phyloP scores from a whole-genome alignment of 2,329 filamentous ascomycete species.

The Teratosphaeria epicoccoides region DNA sequence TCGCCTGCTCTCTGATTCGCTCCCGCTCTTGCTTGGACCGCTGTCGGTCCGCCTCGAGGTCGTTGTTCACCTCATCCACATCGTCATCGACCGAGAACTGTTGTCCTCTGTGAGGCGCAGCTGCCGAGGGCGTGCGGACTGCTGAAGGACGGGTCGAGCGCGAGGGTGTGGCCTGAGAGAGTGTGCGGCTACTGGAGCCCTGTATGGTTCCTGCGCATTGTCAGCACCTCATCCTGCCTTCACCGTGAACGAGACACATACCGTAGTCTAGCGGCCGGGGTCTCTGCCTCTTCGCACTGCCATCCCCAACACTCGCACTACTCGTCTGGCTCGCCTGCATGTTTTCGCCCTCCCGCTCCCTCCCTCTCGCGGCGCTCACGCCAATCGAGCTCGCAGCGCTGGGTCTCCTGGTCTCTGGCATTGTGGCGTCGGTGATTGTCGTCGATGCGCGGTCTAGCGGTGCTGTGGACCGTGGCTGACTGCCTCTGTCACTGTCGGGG shows the following conservation, averaged over 20 bases:
- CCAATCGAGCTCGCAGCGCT: constrained; percentile 7
- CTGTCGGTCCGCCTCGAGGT: constrained; percentile 39
- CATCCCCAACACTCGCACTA: constrained; percentile 8
- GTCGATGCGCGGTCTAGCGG: background rate
- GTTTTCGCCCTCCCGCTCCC: constrained; percentile 8
- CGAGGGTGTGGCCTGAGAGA: background rate
- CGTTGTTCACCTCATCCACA: constrained; percentile 64
- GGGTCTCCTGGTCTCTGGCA: constrained; percentile 7
- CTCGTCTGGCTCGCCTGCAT: constrained; percentile 21
- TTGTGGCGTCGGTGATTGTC: background rate
- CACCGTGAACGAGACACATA: no score
- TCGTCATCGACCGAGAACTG: constrained; percentile 90
- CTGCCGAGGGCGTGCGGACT: constrained; percentile 63
- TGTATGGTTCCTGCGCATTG: background rate
- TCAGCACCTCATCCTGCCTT: no score
- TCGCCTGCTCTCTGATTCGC: constrained; percentile 13
- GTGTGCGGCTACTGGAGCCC: background rate
- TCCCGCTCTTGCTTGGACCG: constrained; percentile 13
- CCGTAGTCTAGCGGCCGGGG: constrained; percentile 21
- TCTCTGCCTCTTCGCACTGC: constrained; percentile 10
- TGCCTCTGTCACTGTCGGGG: background rate
- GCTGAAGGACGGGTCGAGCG: constrained; percentile 40
- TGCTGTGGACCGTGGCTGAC: background rate
- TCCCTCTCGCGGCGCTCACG: constrained; percentile 1
- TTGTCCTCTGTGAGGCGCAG: constrained; percentile 67